A percentile compares a stretch with the other conserved stretches of the same genome.
Evolutionary conservation across 1,284 basidiomycete species (phyloP).

Genomic region (Pseudozyma pruni): DNA sequence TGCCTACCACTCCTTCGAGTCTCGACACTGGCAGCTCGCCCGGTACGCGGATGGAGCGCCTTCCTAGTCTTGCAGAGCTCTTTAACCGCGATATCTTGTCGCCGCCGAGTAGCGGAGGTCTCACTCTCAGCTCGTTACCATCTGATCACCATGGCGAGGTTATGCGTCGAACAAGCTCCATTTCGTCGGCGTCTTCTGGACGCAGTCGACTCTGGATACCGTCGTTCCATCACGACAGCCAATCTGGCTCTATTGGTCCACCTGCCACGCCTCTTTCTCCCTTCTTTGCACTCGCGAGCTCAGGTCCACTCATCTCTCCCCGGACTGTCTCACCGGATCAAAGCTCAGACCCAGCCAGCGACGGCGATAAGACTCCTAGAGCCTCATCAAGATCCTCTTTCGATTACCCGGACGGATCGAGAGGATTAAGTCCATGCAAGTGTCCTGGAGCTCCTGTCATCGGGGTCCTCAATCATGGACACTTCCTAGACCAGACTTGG

Average conservation of each 20-base stretch:
- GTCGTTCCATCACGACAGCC: slow-evolving; percentile 13
- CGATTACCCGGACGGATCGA: slow-evolving; percentile 2
- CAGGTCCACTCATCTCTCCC: slow-evolving; percentile 12
- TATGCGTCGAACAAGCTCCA: slow-evolving; percentile 25
- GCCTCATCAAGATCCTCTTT: slow-evolving; percentile 16
- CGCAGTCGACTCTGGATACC: slow-evolving; percentile 17
- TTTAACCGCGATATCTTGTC: slow-evolving; percentile 42
- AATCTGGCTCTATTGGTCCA: slow-evolving; percentile 19
- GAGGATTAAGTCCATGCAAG: neutral
- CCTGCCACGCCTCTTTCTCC: slow-evolving; percentile 38
- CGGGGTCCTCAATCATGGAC: slow-evolving; percentile 13
- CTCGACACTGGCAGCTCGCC: slow-evolving; percentile 26
- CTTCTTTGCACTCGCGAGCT: slow-evolving; percentile 9
- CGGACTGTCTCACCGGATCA: slow-evolving; percentile 4
- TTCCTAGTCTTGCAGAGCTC: slow-evolving; percentile 35
- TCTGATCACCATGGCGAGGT: slow-evolving; percentile 12
- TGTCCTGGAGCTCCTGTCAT: slow-evolving; percentile 42
- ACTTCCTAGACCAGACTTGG: slow-evolving; percentile 27
- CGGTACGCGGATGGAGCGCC: slow-evolving; percentile 14
- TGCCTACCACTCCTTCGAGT: slow-evolving; percentile 31
- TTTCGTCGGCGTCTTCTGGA: slow-evolving; percentile 25
- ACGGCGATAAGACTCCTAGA: slow-evolving; percentile 28
- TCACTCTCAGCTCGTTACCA: slow-evolving; percentile 2
- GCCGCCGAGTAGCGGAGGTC: slow-evolving; percentile 22
- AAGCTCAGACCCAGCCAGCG: slow-evolving; percentile 1